These are phyloP conservation scores for Trichothecium roseum DNA, from an alignment of 2,329 filamentous ascomycete genomes.

Conservation along the genomic window DNA sequence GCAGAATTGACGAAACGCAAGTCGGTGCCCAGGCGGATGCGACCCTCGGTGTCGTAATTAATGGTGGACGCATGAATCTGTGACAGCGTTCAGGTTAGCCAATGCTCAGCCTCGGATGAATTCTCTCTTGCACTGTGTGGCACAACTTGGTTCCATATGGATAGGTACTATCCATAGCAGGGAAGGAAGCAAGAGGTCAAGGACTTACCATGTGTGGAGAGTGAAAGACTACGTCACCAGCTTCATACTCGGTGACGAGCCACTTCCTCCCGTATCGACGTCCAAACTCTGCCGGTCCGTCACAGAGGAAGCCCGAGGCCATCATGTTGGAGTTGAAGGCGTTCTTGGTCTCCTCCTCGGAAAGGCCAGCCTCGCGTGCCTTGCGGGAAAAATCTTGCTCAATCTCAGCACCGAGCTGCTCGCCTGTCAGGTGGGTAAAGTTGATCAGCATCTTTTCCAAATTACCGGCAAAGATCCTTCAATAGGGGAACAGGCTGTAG, in stretches of 20 bases:
- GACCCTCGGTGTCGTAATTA: slow-evolving; percentile 38
- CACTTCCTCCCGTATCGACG: slow-evolving; percentile 17
- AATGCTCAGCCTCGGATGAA: slow-evolving; percentile 2
- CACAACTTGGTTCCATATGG: too few relatives aligned
- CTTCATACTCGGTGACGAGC: slow-evolving; percentile 26
- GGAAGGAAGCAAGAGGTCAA: too few relatives aligned
- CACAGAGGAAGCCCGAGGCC: slow-evolving; percentile 39
- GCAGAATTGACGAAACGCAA: slow-evolving; percentile 43
- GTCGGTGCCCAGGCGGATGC: slow-evolving; percentile 45
- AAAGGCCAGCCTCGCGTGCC: slow-evolving; percentile 36
- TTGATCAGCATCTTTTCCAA: slow-evolving; percentile 1
- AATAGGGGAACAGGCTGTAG: too few relatives aligned
- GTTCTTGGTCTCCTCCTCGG: slow-evolving; percentile 36
- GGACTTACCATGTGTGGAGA: slow-evolving; percentile 20
- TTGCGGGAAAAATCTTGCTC: slow-evolving; percentile 37
- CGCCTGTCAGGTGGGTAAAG: slow-evolving; percentile 8
- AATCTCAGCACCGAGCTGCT: slow-evolving; percentile 32
- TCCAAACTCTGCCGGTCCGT: slow-evolving; percentile 30
- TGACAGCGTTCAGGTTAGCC: background rate
- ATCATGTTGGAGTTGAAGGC: slow-evolving; percentile 53
- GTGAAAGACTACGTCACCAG: slow-evolving; percentile 29
- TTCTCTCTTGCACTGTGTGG: too few relatives aligned
- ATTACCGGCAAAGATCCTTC: background rate
- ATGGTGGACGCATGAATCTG: slow-evolving; percentile 48
- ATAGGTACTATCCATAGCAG: too few relatives aligned